Conservation (phyloP, 345 rosid species). For the Euphorbia tirucalli region DNA sequence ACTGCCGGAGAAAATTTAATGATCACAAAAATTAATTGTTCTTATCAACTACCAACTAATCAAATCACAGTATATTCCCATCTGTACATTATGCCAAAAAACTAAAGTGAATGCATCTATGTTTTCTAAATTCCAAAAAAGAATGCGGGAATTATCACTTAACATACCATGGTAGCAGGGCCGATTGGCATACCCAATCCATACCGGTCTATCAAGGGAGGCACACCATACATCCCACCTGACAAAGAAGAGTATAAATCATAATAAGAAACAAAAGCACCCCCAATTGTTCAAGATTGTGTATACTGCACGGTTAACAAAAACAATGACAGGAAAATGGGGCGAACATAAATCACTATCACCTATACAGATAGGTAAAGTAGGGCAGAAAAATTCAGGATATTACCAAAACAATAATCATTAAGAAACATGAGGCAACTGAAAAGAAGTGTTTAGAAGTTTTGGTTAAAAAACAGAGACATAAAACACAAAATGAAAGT, state of each 20-base stretch:
- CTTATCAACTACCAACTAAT: neutral
- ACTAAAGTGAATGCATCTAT: neutral
- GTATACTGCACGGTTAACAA: neutral
- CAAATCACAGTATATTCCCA: neutral
- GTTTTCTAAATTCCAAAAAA: neutral
- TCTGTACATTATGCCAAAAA: neutral
- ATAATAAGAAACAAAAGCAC: conserved; percentile 4
- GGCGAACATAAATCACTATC: neutral
- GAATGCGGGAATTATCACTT: conserved; percentile 1
- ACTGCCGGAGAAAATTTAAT: neutral
- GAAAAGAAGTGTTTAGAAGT: no score
- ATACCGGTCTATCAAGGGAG: conserved; percentile 85
- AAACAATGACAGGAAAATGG: neutral
- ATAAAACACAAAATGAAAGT: neutral
- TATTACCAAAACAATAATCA: neutral
- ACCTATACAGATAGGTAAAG: neutral
- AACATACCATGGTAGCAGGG: conserved; percentile 77
- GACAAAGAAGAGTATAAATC: conserved; percentile 7
- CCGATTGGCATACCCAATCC: conserved; percentile 86
- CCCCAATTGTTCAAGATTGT: neutral
- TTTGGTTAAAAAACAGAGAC: no score
- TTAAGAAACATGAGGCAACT: no score
- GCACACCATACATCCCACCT: conserved; percentile 88
- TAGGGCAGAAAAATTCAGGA: neutral
- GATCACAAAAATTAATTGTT: neutral